Conservation (phyloP, 257 asterid species). For the Scutellaria galericulata region DNA sequence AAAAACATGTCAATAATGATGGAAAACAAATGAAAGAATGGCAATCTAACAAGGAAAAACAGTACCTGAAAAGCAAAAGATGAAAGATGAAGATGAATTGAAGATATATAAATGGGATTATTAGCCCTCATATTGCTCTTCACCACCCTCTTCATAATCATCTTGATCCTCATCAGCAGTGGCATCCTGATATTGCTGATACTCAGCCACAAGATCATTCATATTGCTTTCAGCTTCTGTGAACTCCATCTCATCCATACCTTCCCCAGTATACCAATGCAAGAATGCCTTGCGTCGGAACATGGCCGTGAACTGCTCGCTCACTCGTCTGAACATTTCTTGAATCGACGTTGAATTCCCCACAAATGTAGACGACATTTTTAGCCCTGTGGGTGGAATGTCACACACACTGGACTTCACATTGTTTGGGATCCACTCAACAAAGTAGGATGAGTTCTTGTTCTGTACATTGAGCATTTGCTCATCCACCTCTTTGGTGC, state of each 20-base stretch:
- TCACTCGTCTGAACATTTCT: constrained; percentile 70
- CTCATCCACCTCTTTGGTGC: constrained; percentile 75
- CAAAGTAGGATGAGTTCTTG: constrained; percentile 73
- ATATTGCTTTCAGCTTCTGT: constrained; percentile 77
- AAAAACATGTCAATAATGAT: background rate
- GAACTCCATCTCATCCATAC: constrained; percentile 77
- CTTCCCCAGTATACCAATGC: constrained; percentile 76
- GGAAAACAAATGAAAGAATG: background rate
- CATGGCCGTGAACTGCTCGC: constrained; percentile 79
- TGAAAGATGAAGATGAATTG: background rate
- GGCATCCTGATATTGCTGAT: constrained; percentile 73
- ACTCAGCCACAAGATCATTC: constrained; percentile 70
- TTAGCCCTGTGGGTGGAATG: constrained; percentile 65
- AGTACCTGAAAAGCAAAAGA: background rate
- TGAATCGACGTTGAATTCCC: constrained; percentile 73
- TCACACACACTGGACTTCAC: constrained; percentile 75
- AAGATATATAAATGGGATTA: background rate
- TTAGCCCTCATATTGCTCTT: constrained; percentile 47
- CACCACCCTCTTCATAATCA: constrained; percentile 52
- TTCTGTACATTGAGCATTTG: constrained; percentile 72
- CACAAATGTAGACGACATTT: constrained; percentile 61
- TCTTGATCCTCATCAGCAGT: constrained; percentile 60
- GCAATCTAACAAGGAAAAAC: background rate
- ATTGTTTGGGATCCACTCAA: constrained; percentile 74
- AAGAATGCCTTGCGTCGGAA: constrained; percentile 66